phyloP scores from a whole-genome alignment of 164 flowering plant species.

The Hamamelis virginiana region DNA sequence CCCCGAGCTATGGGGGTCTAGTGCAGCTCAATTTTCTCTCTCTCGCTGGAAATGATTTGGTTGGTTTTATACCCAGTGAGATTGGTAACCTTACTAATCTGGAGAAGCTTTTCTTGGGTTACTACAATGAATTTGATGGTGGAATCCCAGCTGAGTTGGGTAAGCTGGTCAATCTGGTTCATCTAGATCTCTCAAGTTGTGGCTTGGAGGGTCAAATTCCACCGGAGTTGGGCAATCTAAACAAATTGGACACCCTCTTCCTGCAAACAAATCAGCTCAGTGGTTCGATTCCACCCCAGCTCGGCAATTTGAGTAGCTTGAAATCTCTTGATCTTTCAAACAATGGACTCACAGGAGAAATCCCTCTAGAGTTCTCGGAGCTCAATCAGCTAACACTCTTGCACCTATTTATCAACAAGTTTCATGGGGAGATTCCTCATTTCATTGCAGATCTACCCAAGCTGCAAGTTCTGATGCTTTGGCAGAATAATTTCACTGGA shows the following conservation, averaged over 20 bases:
- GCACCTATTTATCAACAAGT: conserved; percentile 40
- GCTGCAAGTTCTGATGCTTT: conserved; percentile 57
- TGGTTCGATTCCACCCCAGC: conserved; percentile 50
- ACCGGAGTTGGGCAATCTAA: conserved; percentile 48
- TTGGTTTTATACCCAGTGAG: conserved; percentile 51
- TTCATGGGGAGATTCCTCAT: conserved; percentile 58
- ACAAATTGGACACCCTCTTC: conserved; percentile 56
- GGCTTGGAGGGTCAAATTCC: conserved; percentile 57
- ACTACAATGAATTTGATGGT: conserved; percentile 55
- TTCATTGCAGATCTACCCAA: conserved; percentile 53
- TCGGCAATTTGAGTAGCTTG: conserved; percentile 52
- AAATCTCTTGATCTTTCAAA: conserved; percentile 62
- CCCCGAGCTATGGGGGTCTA: conserved; percentile 43
- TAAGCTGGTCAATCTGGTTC: conserved; percentile 42
- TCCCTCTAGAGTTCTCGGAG: conserved; percentile 47
- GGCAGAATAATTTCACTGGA: conserved; percentile 66
- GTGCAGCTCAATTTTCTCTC: conserved; percentile 41
- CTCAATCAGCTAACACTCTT: conserved; percentile 44
- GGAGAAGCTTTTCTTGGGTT: conserved; percentile 54
- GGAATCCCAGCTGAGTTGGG: conserved; percentile 63
- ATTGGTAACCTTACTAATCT: conserved; percentile 59
- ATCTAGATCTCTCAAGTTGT: conserved; percentile 56
- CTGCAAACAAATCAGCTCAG: conserved; percentile 52
- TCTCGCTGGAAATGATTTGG: conserved; percentile 56
- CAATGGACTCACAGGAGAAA: conserved; percentile 57